Percentiles rank a stretch among this genome's conserved stretches.
Evolutionary conservation across 345 rosid species (phyloP).

Genomic region (Litchi chinensis): DNA sequence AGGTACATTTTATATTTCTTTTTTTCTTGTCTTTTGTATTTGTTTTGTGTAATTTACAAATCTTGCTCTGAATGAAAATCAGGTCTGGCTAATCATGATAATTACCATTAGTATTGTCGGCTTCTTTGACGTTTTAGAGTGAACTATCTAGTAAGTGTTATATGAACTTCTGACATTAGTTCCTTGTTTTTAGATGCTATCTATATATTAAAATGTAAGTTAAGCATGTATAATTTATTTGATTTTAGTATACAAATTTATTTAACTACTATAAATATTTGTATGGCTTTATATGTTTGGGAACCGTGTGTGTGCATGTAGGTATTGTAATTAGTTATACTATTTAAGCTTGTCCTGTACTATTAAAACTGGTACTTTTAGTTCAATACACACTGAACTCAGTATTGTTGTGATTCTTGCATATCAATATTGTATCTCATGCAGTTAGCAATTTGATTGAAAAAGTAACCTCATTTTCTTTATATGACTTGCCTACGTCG

Average conservation of each 20-base stretch:
- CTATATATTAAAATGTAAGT: not conserved
- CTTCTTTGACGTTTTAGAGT: constrained; percentile 95
- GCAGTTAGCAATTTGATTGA: not conserved
- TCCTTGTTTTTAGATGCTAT: not conserved
- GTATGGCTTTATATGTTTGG: not conserved
- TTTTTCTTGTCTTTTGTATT: not conserved
- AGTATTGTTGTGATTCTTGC: not conserved
- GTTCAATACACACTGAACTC: not conserved
- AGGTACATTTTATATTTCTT: not conserved
- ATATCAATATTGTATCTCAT: not conserved
- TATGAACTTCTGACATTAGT: not conserved
- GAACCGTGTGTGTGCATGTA: not conserved
- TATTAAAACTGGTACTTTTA: not conserved
- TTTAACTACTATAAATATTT: constrained; percentile 11
- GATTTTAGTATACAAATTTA: not conserved
- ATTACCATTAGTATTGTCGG: constrained; percentile 97
- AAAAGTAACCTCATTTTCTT: not conserved
- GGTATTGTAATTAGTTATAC: not conserved
- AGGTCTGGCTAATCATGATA: constrained; percentile 99
- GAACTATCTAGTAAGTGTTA: constrained; percentile 76
- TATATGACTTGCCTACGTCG: constrained; percentile 9
- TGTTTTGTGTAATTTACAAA: not conserved
- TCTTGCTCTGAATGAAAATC: constrained; percentile 26
- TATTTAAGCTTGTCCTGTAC: too few relatives aligned
- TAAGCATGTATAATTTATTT: constrained; percentile 5